phyloP scores from a whole-genome alignment of 768 basidiomycete species.

The Agaricus blazei region DNA sequence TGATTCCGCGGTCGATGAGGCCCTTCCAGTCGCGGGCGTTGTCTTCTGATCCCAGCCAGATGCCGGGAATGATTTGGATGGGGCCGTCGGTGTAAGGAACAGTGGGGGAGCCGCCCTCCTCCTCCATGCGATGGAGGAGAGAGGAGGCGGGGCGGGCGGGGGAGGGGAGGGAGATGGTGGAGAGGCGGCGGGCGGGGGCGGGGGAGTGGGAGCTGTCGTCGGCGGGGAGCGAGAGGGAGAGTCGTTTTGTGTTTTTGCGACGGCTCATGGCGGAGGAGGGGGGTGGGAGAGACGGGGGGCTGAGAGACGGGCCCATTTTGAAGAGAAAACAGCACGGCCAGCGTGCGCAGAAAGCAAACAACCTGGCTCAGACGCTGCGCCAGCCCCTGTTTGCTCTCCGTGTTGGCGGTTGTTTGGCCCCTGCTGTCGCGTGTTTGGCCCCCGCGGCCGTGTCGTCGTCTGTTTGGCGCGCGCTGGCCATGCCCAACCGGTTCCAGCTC shows the following conservation, averaged over 20 bases:
- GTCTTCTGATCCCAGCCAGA: slow-evolving; percentile 91
- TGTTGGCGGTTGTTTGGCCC: not conserved
- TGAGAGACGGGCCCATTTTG: slow-evolving; percentile 29
- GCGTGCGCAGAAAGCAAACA: slow-evolving; percentile 27
- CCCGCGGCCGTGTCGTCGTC: not conserved
- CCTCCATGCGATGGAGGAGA: slow-evolving; percentile 58
- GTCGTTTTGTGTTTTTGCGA: slow-evolving; percentile 71
- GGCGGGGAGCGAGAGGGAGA: slow-evolving; percentile 63
- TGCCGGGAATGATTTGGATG: slow-evolving; percentile 74
- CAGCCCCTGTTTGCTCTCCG: not conserved
- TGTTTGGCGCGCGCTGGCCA: slow-evolving; percentile 18
- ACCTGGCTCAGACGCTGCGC: no score
- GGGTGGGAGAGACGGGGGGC: slow-evolving; percentile 49
- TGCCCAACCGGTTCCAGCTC: slow-evolving; percentile 55
- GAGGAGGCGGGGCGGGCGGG: slow-evolving; percentile 45
- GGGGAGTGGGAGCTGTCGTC: slow-evolving; percentile 51
- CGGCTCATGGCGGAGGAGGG: slow-evolving; percentile 35
- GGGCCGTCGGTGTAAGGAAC: slow-evolving; percentile 80
- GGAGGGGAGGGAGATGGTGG: slow-evolving; percentile 64
- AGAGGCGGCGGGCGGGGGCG: slow-evolving; percentile 59
- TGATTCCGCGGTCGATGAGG: slow-evolving; percentile 68
- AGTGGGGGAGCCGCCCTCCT: slow-evolving; percentile 49
- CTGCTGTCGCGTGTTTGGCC: not conserved
- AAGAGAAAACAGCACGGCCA: slow-evolving; percentile 28
- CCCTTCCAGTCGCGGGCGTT: slow-evolving; percentile 80